Conservation (phyloP, 163 green algal species). For the Chloroidium sp. region DNA sequence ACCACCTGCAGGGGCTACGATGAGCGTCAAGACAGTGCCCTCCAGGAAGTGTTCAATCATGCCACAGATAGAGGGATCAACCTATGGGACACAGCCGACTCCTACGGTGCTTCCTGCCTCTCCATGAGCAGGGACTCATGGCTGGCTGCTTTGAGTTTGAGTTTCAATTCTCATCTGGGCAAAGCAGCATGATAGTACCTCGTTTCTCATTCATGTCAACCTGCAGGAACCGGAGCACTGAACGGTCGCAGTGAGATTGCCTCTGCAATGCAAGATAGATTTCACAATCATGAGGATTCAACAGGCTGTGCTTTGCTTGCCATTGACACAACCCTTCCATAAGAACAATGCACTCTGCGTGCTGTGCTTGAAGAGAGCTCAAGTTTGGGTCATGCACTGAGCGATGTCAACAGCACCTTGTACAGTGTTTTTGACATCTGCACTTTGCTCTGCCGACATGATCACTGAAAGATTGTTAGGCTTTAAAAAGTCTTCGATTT, state of each 20-base stretch:
- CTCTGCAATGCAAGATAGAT: too few relatives aligned
- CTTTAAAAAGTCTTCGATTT: too few relatives aligned
- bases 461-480: too few relatives aligned
- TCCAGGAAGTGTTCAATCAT: conserved; percentile 82
- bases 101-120: conserved; percentile 58
- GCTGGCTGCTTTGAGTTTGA: not conserved
- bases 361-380: too few relatives aligned
- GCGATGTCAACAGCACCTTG: too few relatives aligned
- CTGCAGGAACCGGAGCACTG: conserved; percentile 47
- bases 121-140: not conserved
- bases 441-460: too few relatives aligned
- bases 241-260: conserved; percentile 64
- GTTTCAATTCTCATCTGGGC: not conserved
- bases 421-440: too few relatives aligned
- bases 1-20: conserved; percentile 61
- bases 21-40: conserved; percentile 67
- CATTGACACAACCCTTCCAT: too few relatives aligned
- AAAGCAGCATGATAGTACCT: not conserved
- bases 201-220: not conserved
- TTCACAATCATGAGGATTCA: too few relatives aligned
- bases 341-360: too few relatives aligned
- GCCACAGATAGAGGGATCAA: conserved; percentile 66
- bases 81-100: conserved; percentile 94
- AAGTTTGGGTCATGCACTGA: too few relatives aligned
- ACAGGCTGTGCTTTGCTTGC: too few relatives aligned